phyloP scores from a whole-genome alignment of 495 filamentous ascomycete genomes.

The Aspergillus biplanus region DNA sequence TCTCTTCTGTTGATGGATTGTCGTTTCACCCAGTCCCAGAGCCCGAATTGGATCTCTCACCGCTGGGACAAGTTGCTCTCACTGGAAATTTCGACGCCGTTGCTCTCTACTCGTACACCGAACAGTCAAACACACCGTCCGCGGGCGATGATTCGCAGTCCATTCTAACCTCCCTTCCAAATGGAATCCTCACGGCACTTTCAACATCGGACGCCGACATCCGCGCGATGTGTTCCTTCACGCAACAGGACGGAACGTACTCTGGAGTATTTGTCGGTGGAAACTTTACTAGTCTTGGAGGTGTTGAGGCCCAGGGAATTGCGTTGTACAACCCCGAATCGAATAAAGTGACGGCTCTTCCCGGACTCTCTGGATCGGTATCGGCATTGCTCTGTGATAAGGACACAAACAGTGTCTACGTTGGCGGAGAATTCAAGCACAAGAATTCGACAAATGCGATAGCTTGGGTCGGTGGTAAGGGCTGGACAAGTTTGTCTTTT shows the following conservation, averaged over 20 bases:
- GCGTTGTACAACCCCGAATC: constrained; percentile 78
- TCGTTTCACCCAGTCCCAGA: constrained; percentile 71
- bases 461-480: constrained; percentile 68
- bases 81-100: constrained; percentile 90
- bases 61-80: constrained; percentile 82
- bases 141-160: constrained; percentile 77
- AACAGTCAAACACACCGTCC: constrained; percentile 70
- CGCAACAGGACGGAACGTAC: constrained; percentile 64
- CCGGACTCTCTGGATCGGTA: constrained; percentile 81
- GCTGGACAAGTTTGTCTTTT: constrained; percentile 88
- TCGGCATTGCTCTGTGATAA: constrained; percentile 81
- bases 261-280: constrained; percentile 83
- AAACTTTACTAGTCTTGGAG: constrained; percentile 93
- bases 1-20: constrained; percentile 60
- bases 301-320: constrained; percentile 72
- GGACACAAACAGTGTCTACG: constrained; percentile 81
- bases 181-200: constrained; percentile 77
- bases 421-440: constrained; percentile 83
- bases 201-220: constrained; percentile 81
- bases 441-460: constrained; percentile 86
- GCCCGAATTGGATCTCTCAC: constrained; percentile 78
- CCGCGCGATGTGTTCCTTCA: constrained; percentile 82
- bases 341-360: constrained; percentile 66
- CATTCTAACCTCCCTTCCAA: constrained; percentile 80
- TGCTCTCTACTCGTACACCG: constrained; percentile 83